Conservation (phyloP, 805 yeast genomes). For the Lachancea lanzarotensis region DNA sequence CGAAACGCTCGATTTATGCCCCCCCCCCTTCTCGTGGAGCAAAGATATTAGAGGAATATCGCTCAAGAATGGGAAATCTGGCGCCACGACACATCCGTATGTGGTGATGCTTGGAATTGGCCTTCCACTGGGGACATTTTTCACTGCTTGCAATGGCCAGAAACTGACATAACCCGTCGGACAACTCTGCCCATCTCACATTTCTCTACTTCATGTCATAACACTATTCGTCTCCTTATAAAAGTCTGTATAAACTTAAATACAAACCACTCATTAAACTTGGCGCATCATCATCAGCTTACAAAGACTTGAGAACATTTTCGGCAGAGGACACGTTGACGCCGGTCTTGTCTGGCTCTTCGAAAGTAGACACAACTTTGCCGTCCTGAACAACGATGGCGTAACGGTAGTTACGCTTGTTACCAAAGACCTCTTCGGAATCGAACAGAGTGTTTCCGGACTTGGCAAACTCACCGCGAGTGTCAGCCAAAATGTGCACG, state of each 20-base stretch:
- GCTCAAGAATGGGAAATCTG: no score
- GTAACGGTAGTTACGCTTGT: conserved; percentile 64
- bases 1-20: no score
- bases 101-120: no score
- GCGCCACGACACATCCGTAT: no score
- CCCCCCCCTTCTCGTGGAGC: no score
- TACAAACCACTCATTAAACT: background rate
- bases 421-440: conserved; percentile 72
- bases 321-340: conserved; percentile 45
- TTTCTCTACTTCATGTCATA: no score
- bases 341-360: conserved; percentile 77
- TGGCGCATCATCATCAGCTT: background rate
- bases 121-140: no score
- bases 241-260: background rate
- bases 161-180: no score
- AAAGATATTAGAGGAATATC: no score
- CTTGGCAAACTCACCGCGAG: conserved; percentile 64
- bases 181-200: no score
- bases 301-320: conserved; percentile 29
- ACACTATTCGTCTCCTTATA: no score
- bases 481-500: conserved; percentile 67
- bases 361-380: conserved; percentile 54
- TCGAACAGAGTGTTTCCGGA: conserved; percentile 66
- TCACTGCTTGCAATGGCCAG: no score
- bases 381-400: conserved; percentile 75